Conservation (phyloP, 2,329 filamentous ascomycete genomes). For the Colletotrichum costaricense region DNA sequence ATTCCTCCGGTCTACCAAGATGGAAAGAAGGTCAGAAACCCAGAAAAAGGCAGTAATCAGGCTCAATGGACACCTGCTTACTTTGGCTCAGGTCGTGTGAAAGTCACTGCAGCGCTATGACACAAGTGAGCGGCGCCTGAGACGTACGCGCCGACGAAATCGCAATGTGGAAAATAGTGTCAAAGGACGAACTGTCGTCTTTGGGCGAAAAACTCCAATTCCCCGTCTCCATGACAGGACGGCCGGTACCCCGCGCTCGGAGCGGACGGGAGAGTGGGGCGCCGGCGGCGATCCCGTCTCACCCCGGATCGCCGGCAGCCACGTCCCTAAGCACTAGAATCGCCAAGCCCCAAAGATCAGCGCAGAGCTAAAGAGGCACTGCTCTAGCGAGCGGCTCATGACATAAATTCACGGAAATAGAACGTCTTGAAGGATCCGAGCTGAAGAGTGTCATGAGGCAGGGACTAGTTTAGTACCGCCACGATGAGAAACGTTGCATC, state of each 20-base stretch:
- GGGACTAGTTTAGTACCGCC: neutral
- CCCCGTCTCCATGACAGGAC: neutral
- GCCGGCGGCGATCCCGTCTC: neutral
- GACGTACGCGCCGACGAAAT: neutral
- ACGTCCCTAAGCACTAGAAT: conserved; percentile 11
- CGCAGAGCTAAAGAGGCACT: neutral
- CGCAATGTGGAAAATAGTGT: too few species aligned
- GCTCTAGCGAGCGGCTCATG: neutral
- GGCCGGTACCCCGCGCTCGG: conserved; percentile 16
- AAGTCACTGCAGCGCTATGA: too few species aligned
- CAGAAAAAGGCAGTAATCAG: neutral
- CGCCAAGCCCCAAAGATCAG: conserved; percentile 2
- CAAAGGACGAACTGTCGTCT: neutral
- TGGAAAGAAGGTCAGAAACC: neutral
- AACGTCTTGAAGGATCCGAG: neutral
- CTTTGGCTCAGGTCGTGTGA: too few species aligned
- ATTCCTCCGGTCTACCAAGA: neutral
- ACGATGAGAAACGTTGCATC: neutral
- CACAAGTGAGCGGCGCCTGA: neutral
- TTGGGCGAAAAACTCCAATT: neutral
- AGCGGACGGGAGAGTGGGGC: neutral
- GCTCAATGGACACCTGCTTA: too few species aligned
- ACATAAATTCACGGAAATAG: neutral
- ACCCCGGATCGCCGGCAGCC: conserved; percentile 1
- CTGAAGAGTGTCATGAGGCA: neutral